Evolutionary conservation across 805 yeast genomes (phyloP), one percentile per base, ranked within the genome.

Genomic region (Isabelozyma heimii): DNA sequence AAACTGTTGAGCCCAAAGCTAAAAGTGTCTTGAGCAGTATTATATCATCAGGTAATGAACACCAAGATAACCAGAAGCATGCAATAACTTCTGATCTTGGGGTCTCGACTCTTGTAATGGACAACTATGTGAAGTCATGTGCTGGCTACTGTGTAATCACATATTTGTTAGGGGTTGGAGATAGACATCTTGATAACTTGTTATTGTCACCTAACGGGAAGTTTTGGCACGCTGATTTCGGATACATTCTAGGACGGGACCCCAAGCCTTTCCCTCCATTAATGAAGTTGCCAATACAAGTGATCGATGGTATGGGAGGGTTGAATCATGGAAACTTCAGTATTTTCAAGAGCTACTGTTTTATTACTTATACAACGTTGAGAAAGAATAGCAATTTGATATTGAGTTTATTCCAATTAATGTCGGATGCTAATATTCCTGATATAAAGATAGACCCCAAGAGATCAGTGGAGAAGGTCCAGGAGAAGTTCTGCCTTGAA

Each of bases 251-350:
- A 47, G 99, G 99, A 0, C 85, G 91, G 46, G 99, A 94, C 65
- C 99, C 99, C 2, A 94, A 94, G 65, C 98, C 98, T 12, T 94
- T 94, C 69, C 98, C 99, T 12, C 99, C 99, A 1, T 76, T 92
- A 70, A 94, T 94, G 97, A 94, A 94, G 62, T 72, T 94, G 37
- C 99, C 99, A 0, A 94, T 94, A 40, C 99, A 94, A 67, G 87
- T 94, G 14, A 88, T 94, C 40, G 99, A 94, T 55, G 98, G 97
- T 0, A 94, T 94, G 90, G 99, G 99, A 1, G 99, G 98, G 1
- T 79, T 89, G 45, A 78, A 80, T 52, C 90, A 92, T 45, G 87
- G 86, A 40, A 91, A 92, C 64, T 94, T 89, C 66, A 83, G 84
- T 53, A 82, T 87, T 53, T 94, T 94, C 70, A 81, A 95, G 59